Base-by-base conservation (phyloP, 768 basidiomycete species). In the Panus rudis region DNA sequence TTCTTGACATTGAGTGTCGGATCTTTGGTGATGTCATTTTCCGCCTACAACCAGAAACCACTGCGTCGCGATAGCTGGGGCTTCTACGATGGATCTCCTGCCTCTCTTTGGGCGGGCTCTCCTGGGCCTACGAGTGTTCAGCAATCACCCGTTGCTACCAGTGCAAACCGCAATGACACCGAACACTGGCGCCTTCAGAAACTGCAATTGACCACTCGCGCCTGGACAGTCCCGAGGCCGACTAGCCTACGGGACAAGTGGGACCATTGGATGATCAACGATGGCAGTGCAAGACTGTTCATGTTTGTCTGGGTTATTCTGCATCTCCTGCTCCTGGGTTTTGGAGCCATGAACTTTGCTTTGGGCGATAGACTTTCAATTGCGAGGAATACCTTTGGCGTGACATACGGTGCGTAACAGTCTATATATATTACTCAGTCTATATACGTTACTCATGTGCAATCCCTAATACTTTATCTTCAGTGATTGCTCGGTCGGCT, bases 261-360 rank as follows among this genome's bases (percentile, higher is more conserved):
- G 53, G 70, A 73, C 52, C 53, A 79, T 14, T 94, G 92, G 92
- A 85, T 91, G 84, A 89, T 92, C 61, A 92, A 93, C 59, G 92
- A 93, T 57, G 92, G 92, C 55, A 79, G 84, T 12, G 73, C 75
- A 33, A 71, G 76, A 42, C 52, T 93, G 27, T 90, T 92, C 70
- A 88, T 93, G 65, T 73, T 65, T 43, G 62, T 79, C 48, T 96
- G 85, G 79, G 66, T 93, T 39, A 65, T 90, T 61, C 73, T 94
- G 24, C 92, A 97, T 50, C 46, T 81, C 28, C 64, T 93, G 25
- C 87, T 92, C 41, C 75, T 79, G 42, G 70, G 71, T 30, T 79
- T 96, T 50, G 92, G 90, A 2, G 74, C 82, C 56, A 45, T 89
- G 45, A 72, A 89, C 63, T 93, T 90, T 64, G 65, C 76, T 17